Percentiles rank a stretch among this genome's conserved stretches.
Conservation (phyloP, 2,329 filamentous ascomycete genomes). For the Amylocarpus encephaloides region DNA sequence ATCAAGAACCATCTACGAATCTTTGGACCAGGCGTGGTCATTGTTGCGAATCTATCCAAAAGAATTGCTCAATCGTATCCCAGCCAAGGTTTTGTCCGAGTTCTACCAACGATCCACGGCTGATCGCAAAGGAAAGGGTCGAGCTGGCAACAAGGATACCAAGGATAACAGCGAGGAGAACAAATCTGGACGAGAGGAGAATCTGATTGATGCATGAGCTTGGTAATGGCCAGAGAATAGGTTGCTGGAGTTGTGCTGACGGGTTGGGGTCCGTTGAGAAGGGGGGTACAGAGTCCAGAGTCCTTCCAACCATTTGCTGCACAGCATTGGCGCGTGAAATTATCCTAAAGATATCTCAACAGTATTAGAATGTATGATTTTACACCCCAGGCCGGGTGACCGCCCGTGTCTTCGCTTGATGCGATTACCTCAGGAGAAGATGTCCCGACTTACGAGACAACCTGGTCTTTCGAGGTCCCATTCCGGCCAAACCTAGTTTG, state of each 20-base stretch:
- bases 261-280: constrained; percentile 1
- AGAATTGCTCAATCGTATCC: constrained; percentile 93
- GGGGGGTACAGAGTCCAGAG: no score
- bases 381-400: constrained; percentile 8
- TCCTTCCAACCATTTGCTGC: constrained; percentile 11
- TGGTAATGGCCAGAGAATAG: background rate
- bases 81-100: constrained; percentile 74
- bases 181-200: constrained; percentile 43
- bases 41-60: constrained; percentile 95
- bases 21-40: constrained; percentile 92
- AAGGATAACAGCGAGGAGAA: constrained; percentile 33
- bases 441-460: background rate
- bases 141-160: constrained; percentile 41
- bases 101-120: constrained; percentile 67
- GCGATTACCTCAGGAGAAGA: background rate
- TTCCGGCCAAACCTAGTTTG: background rate
- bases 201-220: constrained; percentile 52
- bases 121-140: constrained; percentile 57
- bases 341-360: constrained; percentile 12
- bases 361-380: constrained; percentile 22
- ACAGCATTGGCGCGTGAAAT: constrained; percentile 16
- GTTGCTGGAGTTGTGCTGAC: constrained; percentile 7
- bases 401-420: background rate
- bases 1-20: constrained; percentile 84
- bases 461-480: no score